A percentile compares a stretch with the other conserved stretches of the same genome.
Evolutionary conservation across 1,284 basidiomycete genomes (phyloP).

Genomic region (Golubevia pallescens): DNA sequence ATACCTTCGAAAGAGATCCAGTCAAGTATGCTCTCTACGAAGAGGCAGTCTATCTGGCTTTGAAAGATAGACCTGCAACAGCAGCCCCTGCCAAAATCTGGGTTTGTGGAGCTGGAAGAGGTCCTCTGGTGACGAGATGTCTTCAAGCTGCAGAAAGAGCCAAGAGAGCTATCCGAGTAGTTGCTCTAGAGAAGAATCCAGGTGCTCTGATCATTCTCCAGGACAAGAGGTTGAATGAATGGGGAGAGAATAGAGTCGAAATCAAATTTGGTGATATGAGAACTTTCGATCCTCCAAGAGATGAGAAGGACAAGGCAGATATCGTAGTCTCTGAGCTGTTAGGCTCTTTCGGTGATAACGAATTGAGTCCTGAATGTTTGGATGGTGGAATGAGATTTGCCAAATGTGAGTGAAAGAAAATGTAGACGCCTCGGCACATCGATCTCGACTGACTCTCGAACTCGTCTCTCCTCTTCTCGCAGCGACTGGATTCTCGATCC

Average conservation of each 20-base stretch:
- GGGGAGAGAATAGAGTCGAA: slow-evolving; percentile 78
- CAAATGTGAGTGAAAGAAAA: slow-evolving; percentile 29
- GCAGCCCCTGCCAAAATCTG: slow-evolving; percentile 35
- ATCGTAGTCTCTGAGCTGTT: slow-evolving; percentile 94
- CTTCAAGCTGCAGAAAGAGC: slow-evolving; percentile 79
- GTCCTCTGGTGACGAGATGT: slow-evolving; percentile 87
- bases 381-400: slow-evolving; percentile 85
- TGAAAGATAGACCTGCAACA: slow-evolving; percentile 73
- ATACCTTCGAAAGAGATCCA: slow-evolving; percentile 96
- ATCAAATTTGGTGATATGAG: slow-evolving; percentile 95
- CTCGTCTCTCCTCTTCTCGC: slow-evolving; percentile 3
- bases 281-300: slow-evolving; percentile 68
- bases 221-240: slow-evolving; percentile 68
- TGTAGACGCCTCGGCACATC: background rate
- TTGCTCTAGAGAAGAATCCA: slow-evolving; percentile 91
- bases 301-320: slow-evolving; percentile 75
- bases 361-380: slow-evolving; percentile 94
- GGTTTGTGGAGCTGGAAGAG: slow-evolving; percentile 92
- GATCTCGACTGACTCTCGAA: no score
- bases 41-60: slow-evolving; percentile 84
- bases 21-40: slow-evolving; percentile 96
- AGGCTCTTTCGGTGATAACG: slow-evolving; percentile 98
- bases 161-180: slow-evolving; percentile 70
- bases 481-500: slow-evolving; percentile 94
- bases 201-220: slow-evolving; percentile 54